Conservation (phyloP, 2,329 filamentous ascomycete genomes). For the Aspergillus pseudonomiae region DNA sequence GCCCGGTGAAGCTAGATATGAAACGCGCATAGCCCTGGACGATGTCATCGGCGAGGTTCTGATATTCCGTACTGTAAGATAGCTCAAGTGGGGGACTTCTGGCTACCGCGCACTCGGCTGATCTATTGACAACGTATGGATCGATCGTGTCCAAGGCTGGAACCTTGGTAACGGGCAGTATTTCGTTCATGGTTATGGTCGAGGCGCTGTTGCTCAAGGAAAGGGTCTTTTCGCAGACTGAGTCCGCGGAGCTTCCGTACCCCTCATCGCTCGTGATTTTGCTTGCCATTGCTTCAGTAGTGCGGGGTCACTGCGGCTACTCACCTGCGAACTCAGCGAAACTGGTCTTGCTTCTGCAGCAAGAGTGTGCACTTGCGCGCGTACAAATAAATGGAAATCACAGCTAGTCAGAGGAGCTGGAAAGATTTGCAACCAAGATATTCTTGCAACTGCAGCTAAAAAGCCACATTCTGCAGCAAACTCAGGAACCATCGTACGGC, state of each 20-base stretch:
- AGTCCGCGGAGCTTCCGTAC: conserved; percentile 11
- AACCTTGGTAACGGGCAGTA: conserved; percentile 29
- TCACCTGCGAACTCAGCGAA: conserved; percentile 20
- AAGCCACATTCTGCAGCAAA: conserved; percentile 13
- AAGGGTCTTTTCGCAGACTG: neutral
- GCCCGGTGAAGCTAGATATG: conserved; percentile 27
- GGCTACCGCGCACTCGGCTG: conserved; percentile 6
- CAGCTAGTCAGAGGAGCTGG: neutral
- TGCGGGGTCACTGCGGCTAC: conserved; percentile 18
- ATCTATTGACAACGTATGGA: conserved; percentile 23
- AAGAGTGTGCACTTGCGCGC: conserved; percentile 8
- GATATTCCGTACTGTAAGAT: conserved; percentile 11
- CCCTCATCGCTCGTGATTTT: conserved; percentile 17
- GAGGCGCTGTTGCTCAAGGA: neutral
- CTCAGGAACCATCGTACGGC: conserved; percentile 20
- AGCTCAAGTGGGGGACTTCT: conserved; percentile 17
- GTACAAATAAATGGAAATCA: conserved; percentile 4
- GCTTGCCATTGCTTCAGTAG: conserved; percentile 20
- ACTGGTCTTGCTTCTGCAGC: conserved; percentile 15
- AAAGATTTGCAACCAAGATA: conserved; percentile 5
- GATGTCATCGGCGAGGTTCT: conserved; percentile 18
- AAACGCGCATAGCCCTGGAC: conserved; percentile 30
- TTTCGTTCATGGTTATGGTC: conserved; percentile 4
- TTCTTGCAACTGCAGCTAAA: conserved; percentile 10
- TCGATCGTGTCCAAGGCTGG: conserved; percentile 31